phyloP scores from a whole-genome alignment of 1,284 basidiomycete genomes.

The Ceratobasidium sp. region DNA sequence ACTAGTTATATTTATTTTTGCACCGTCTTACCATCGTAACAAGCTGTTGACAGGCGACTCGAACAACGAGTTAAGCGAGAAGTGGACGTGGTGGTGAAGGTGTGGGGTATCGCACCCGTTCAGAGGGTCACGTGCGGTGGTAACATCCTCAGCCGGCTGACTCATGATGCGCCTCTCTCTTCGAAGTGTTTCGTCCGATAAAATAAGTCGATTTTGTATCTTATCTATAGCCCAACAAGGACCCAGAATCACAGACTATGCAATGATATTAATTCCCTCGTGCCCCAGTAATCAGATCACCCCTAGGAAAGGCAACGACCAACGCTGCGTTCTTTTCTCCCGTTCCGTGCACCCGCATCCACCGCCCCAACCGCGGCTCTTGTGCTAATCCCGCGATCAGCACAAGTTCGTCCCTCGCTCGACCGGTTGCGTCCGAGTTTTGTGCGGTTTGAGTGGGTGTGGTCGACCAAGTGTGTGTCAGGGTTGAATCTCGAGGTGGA shows the following conservation, averaged over 20 bases:
- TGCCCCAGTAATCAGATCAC: constrained; percentile 31
- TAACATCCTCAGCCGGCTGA: neutral
- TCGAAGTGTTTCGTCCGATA: too few species aligned
- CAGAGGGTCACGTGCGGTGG: constrained; percentile 21
- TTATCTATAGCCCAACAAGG: neutral
- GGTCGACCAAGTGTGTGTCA: constrained; percentile 49
- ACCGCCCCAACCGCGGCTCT: constrained; percentile 90
- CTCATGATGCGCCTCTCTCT: too few species aligned
- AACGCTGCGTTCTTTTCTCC: constrained; percentile 80
- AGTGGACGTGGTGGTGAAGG: constrained; percentile 2
- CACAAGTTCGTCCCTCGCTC: constrained; percentile 63
- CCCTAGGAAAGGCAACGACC: constrained; percentile 64
- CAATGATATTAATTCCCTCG: constrained; percentile 6
- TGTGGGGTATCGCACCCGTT: constrained; percentile 42
- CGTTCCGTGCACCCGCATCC: constrained; percentile 78
- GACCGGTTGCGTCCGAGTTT: constrained; percentile 8
- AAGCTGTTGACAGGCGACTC: neutral
- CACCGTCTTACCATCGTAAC: constrained; percentile 1
- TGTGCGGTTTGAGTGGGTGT: too few species aligned
- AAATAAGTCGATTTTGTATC: neutral
- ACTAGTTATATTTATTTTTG: neutral
- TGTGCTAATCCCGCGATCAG: constrained; percentile 86
- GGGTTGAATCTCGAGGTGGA: constrained; percentile 66
- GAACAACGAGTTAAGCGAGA: neutral
- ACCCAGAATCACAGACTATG: neutral